Evolutionary conservation across 345 rosid species (phyloP), one percentile per base, ranked within the genome.

Genomic region (Salix arbutifolia): DNA sequence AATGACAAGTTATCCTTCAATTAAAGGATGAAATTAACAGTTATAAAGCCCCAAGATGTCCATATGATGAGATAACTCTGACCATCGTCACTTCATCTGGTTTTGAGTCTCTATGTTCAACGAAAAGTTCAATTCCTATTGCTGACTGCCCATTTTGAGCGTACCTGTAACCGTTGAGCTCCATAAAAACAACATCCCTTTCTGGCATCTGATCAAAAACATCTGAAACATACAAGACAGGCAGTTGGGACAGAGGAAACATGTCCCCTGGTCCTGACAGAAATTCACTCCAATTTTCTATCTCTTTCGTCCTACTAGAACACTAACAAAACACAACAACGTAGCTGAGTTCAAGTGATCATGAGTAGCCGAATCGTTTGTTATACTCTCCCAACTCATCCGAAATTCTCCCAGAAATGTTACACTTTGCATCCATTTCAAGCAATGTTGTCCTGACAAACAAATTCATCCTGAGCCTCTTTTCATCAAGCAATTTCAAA

Each of bases 141-240:
- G 65, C 76, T 17, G 89, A 86, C n/a, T 85, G 87, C 40, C 90
- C 90, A 46, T 84, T 87, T 68, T 87, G 89, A 60, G 88, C 83
- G 77, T 83, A 21, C 92, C 88, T 50, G 88, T 73, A 69, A 89
- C 85, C 87, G 86, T 83, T 30, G 90, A 78, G 78, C 84, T 89
- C 88, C 90, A 89, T 12, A 90, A 83, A 83, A 65, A 83, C 87
- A 67, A 77, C 80, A 78, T 87, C 83, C 53, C 82, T 76, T 23
- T 74, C 56, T 50, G 77, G 88, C 87, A 89, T 87, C 76, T 73
- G 72, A 83, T 83, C 77, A 67, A 86, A 89, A 67, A 84, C 86
- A 68, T 85, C 76, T 75, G 83, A 67, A 18, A 83, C 88, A 11
- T 76, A 69, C 4, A 33, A 33, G 37, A 33, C 37, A 33, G 37